A percentile compares a stretch with the other conserved stretches of the same genome.
Evolutionary conservation across 2,329 filamentous ascomycete genomes (phyloP).

Genomic region (Colletotrichum sublineola): DNA sequence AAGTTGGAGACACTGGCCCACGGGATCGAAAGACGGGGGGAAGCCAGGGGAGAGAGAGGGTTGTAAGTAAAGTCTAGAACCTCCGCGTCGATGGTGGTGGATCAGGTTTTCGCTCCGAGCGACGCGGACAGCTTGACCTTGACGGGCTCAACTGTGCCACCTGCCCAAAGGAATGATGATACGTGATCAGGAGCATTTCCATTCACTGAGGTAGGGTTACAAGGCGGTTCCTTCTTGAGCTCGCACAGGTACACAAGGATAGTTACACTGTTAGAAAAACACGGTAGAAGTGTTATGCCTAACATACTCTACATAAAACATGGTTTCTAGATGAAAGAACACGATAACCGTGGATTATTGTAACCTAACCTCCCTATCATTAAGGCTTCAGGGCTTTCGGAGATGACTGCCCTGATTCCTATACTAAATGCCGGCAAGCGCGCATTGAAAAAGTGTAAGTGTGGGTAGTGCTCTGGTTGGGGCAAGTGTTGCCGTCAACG

Average conservation of each 20-base stretch:
- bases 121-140: background rate
- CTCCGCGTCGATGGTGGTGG: background rate
- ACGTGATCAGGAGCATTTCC: background rate
- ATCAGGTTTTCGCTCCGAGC: background rate
- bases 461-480: background rate
- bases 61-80: slow-evolving; percentile 7
- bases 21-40: background rate
- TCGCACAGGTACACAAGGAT: too few species aligned
- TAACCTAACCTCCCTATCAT: too few species aligned
- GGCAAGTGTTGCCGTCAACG: background rate
- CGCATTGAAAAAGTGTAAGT: background rate
- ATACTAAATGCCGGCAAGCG: background rate
- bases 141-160: background rate
- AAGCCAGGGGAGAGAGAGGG: background rate
- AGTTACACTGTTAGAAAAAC: too few species aligned
- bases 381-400: too few species aligned
- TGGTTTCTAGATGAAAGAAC: too few species aligned
- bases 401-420: too few species aligned
- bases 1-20: slow-evolving; percentile 5
- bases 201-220: too few species aligned
- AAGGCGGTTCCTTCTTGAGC: too few species aligned
- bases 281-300: too few species aligned
- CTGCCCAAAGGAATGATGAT: too few species aligned
- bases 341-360: too few species aligned
- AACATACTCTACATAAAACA: too few species aligned